phyloP scores from a whole-genome alignment of 2,329 filamentous ascomycete genomes.

The Thelonectria blattea region DNA sequence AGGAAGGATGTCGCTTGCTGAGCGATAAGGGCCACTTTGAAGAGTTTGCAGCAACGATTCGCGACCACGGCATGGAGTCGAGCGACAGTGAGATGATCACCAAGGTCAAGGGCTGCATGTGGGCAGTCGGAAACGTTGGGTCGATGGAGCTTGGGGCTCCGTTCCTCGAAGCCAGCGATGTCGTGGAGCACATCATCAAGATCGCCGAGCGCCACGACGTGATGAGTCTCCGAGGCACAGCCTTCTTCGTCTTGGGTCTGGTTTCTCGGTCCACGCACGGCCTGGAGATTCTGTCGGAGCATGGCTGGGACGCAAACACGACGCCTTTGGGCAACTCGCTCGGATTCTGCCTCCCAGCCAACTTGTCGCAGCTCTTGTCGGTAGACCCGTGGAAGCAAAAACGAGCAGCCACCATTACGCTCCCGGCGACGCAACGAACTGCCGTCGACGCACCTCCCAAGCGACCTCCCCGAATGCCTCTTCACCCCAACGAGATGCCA shows the following conservation, averaged over 20 bases:
- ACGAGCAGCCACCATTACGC: conserved; percentile 52
- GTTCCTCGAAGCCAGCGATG: conserved; percentile 88
- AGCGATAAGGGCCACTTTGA: conserved; percentile 95
- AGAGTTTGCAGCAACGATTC: conserved; percentile 88
- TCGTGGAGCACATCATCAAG: conserved; percentile 83
- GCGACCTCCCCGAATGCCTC: conserved; percentile 49
- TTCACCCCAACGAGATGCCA: conserved; percentile 50
- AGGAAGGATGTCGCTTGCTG: conserved; percentile 88
- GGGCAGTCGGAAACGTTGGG: conserved; percentile 97
- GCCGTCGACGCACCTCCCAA: conserved; percentile 52
- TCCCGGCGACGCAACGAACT: conserved; percentile 61
- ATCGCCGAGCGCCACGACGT: conserved; percentile 90
- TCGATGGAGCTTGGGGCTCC: conserved; percentile 97
- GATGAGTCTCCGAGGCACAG: conserved; percentile 91
- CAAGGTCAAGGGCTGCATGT: conserved; percentile 95
- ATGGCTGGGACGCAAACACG: conserved; percentile 92
- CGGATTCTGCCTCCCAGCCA: conserved; percentile 83
- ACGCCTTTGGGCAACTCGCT: conserved; percentile 82
- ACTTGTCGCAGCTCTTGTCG: conserved; percentile 80
- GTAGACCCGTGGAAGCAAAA: conserved; percentile 66
- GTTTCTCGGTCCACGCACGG: conserved; percentile 93
- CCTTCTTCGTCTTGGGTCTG: conserved; percentile 92
- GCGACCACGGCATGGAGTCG: conserved; percentile 82
- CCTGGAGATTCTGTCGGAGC: conserved; percentile 85
- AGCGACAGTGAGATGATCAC: conserved; percentile 85